These are phyloP conservation scores for Neofusicoccum ribis DNA, from an alignment of 2,329 filamentous ascomycete genomes.

Conservation along the genomic window DNA sequence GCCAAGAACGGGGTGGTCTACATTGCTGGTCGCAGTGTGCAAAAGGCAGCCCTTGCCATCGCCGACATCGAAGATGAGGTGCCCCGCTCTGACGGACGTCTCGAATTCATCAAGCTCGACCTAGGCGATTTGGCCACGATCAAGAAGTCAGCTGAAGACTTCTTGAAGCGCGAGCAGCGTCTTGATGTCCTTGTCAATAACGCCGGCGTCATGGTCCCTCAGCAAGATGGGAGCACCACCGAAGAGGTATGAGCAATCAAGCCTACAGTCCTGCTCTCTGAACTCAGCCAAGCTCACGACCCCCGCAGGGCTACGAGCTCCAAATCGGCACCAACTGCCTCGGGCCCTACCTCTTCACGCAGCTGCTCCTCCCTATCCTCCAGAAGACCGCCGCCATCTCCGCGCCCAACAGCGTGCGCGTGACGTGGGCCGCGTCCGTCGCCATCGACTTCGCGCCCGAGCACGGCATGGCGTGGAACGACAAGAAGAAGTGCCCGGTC, in stretches of 20 bases:
- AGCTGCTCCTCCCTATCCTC: slow-evolving; percentile 40
- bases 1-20: slow-evolving; percentile 57
- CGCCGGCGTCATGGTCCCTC: slow-evolving; percentile 36
- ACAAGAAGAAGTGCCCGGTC: slow-evolving; percentile 11
- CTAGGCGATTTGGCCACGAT: slow-evolving; percentile 47
- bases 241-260: slow-evolving; percentile 5
- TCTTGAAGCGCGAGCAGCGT: slow-evolving; percentile 38
- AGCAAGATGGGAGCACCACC: slow-evolving; percentile 25
- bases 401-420: slow-evolving; percentile 32
- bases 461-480: slow-evolving; percentile 20
- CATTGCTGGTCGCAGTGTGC: slow-evolving; percentile 50
- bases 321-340: slow-evolving; percentile 45
- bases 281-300: background rate
- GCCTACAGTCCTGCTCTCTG: background rate
- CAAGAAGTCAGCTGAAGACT: slow-evolving; percentile 39
- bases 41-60: slow-evolving; percentile 51
- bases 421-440: slow-evolving; percentile 35
- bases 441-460: slow-evolving; percentile 22
- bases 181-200: slow-evolving; percentile 46
- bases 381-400: slow-evolving; percentile 30
- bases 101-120: slow-evolving; percentile 36
- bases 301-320: slow-evolving; percentile 28
- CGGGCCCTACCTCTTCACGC: slow-evolving; percentile 43
- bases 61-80: slow-evolving; percentile 40
- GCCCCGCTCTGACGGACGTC: slow-evolving; percentile 32